Conservation (phyloP, 2,329 filamentous ascomycete genomes). For the Calonectria henricotiae region DNA sequence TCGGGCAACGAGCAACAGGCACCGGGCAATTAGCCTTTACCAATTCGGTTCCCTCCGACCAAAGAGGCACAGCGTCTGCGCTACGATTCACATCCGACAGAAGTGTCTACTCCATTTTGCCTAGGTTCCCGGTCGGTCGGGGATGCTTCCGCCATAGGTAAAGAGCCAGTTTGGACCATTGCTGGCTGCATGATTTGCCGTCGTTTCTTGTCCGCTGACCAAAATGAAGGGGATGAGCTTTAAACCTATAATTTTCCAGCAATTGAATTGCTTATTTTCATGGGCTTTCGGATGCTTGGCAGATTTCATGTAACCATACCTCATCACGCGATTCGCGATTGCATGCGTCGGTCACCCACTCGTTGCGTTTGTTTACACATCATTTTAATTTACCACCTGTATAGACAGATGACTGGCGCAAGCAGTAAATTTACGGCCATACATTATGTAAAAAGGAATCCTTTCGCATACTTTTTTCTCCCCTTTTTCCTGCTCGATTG, state of each 20-base stretch:
- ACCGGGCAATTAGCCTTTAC: constrained; percentile 8
- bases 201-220: not conserved
- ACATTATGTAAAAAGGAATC: no score
- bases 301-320: not conserved
- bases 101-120: constrained; percentile 6
- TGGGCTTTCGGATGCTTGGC: not conserved
- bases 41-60: constrained; percentile 17
- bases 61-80: constrained; percentile 9
- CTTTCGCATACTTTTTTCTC: no score
- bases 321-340: not conserved
- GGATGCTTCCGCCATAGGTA: constrained; percentile 18
- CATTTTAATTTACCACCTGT: no score
- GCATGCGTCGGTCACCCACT: not conserved
- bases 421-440: no score
- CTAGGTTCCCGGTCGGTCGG: constrained; percentile 5
- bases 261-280: not conserved
- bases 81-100: not conserved
- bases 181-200: not conserved
- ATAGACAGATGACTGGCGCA: no score
- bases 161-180: not conserved
- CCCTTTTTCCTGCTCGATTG: no score
- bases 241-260: not conserved
- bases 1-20: constrained; percentile 19
- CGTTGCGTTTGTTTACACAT: not conserved
- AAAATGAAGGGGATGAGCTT: not conserved